Conservation (phyloP, 805 yeast species). For the Barnettozyma populi region DNA sequence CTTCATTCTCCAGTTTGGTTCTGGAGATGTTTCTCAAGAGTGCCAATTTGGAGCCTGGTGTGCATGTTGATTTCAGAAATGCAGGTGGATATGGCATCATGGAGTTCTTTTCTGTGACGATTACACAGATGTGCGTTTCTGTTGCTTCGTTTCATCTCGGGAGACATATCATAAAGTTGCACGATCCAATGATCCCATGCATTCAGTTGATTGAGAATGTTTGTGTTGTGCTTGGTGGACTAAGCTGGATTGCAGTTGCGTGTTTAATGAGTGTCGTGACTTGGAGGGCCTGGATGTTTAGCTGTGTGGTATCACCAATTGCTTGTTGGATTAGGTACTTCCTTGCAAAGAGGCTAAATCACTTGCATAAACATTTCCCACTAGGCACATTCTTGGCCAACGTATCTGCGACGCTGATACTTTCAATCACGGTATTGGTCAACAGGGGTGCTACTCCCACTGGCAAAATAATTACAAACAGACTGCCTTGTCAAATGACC, state of each 20-base stretch:
- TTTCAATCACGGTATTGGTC: slow-evolving; percentile 40
- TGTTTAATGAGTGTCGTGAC: slow-evolving; percentile 17
- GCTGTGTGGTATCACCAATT: slow-evolving; percentile 62
- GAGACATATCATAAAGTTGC: slow-evolving; percentile 35
- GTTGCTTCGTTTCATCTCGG: slow-evolving; percentile 58
- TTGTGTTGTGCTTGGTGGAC: slow-evolving; percentile 14
- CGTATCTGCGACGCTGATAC: slow-evolving; percentile 37
- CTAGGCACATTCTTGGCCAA: slow-evolving; percentile 49
- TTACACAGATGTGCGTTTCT: slow-evolving; percentile 58
- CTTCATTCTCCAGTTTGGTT: slow-evolving; percentile 69
- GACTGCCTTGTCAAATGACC: slow-evolving; percentile 44
- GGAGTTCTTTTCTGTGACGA: slow-evolving; percentile 60
- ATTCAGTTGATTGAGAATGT: slow-evolving; percentile 25
- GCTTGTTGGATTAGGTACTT: slow-evolving; percentile 60
- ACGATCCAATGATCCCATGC: slow-evolving; percentile 47
- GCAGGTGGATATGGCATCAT: slow-evolving; percentile 69
- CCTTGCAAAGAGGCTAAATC: slow-evolving; percentile 46
- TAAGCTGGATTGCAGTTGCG: slow-evolving; percentile 21
- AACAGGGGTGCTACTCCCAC: slow-evolving; percentile 36
- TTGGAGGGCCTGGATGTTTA: slow-evolving; percentile 70
- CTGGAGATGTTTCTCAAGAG: slow-evolving; percentile 48
- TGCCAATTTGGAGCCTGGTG: slow-evolving; percentile 32
- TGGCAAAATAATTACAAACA: slow-evolving; percentile 26
- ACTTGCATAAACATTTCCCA: slow-evolving; percentile 41
- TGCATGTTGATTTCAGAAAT: slow-evolving; percentile 40